Percentiles rank a stretch among this genome's conserved stretches.
Evolutionary conservation across 2,329 filamentous ascomycete species (phyloP).

Genomic region (Hysterium pulicare): DNA sequence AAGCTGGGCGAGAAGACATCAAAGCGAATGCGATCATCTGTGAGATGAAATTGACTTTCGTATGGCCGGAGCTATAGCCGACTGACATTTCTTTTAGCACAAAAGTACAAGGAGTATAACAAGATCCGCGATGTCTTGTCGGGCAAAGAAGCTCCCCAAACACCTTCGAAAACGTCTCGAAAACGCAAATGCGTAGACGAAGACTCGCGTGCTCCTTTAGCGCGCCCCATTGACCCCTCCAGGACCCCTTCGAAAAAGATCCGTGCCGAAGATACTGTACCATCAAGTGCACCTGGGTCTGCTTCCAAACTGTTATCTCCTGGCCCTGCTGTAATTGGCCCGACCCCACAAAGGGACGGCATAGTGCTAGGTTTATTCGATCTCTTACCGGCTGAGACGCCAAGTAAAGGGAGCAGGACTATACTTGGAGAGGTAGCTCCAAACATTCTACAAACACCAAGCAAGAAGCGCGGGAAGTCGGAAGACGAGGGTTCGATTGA

Average conservation of each 20-base stretch:
- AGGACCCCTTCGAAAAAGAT: slow-evolving; percentile 33
- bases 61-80: too few species aligned
- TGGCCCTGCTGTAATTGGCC: slow-evolving; percentile 54
- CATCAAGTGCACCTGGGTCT: slow-evolving; percentile 12
- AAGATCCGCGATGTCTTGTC: slow-evolving; percentile 49
- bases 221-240: slow-evolving; percentile 12
- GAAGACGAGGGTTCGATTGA: slow-evolving; percentile 28
- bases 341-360: slow-evolving; percentile 77
- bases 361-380: slow-evolving; percentile 76
- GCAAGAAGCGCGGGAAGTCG: slow-evolving; percentile 24
- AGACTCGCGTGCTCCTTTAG: slow-evolving; percentile 25
- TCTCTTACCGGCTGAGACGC: slow-evolving; percentile 55
- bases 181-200: slow-evolving; percentile 20
- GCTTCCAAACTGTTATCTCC: slow-evolving; percentile 22
- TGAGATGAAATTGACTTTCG: slow-evolving; percentile 48
- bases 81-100: slow-evolving; percentile 45
- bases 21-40: slow-evolving; percentile 69
- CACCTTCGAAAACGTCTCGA: slow-evolving; percentile 27
- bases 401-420: slow-evolving; percentile 30
- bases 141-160: slow-evolving; percentile 25
- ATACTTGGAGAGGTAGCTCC: slow-evolving; percentile 26
- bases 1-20: slow-evolving; percentile 72
- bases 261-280: slow-evolving; percentile 15
- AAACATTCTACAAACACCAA: slow-evolving; percentile 39
- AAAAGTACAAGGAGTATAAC: slow-evolving; percentile 76